Base-by-base conservation (phyloP, 768 basidiomycete genomes). In the Pholiota microspora region DNA sequence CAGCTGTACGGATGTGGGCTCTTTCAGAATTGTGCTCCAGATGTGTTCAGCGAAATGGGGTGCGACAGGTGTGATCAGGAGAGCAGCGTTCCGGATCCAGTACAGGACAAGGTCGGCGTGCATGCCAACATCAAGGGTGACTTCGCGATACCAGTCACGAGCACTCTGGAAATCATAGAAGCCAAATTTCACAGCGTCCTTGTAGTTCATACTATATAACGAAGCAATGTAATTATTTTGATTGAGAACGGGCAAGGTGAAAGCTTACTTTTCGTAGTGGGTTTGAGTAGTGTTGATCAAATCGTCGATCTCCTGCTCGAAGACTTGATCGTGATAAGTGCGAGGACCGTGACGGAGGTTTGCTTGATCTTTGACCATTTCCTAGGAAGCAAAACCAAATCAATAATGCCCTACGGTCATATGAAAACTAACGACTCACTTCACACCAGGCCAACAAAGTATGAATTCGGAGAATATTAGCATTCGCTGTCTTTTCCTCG, bases 401-500 rank as follows among this genome's bases (percentile, higher is more conserved):
- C 9, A 36, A 42, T 21, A 42, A 42, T 3, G 12, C 16, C 6
- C 40, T 42, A 7, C 10, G n/a, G 23, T 15, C n/a, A 18, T 16
- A 21, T 9, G 45, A 3, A 54, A 28, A 45, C 45, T 42, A 36
- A 34, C 6, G 2, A 67, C 80, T 25, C 55, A 93, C 93, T 73
- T 96, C 89, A 62, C 92, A 94, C 95, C 96, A 99, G 3, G 78
- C 80, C 59, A 94, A 76, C 64, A 97, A 74, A 0, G 96, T 98
- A 68, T 95, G 89, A 58, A 99, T 76, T 49, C 97, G 82, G 67
- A 98, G 71, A 66, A 99, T 98, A 58, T 92, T 94, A 9, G 97
- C 94, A 67, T 98, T 99, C 15, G 97, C 97, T 4, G 89, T 91
- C 76, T 94, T 91, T 79, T 98, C 96, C 67, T 99, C 97, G 64